A percentile compares a stretch with the other conserved stretches of the same genome.
Conservation (phyloP, 2,329 filamentous ascomycete genomes). For the Fusarium robinianum region DNA sequence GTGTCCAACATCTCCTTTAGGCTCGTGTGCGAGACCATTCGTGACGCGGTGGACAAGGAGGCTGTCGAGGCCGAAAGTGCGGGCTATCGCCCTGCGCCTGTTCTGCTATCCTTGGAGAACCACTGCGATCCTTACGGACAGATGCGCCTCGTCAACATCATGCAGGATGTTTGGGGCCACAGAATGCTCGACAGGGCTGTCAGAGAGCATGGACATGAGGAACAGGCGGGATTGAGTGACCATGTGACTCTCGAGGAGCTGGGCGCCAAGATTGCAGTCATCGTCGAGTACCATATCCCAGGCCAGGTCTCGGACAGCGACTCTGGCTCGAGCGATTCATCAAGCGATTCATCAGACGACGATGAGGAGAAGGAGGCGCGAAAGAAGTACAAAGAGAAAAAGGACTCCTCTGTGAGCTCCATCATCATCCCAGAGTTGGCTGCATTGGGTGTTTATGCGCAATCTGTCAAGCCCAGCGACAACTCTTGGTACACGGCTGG, state of each 20-base stretch:
- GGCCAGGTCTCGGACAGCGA: slow-evolving; percentile 52
- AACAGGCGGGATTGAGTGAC: slow-evolving; percentile 55
- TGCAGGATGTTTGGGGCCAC: slow-evolving; percentile 65
- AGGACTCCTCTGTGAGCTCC: slow-evolving; percentile 51
- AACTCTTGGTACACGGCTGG: slow-evolving; percentile 66
- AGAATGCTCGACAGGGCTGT: slow-evolving; percentile 62
- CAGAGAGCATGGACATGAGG: slow-evolving; percentile 58
- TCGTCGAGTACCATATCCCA: slow-evolving; percentile 68
- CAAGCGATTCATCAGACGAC: slow-evolving; percentile 47
- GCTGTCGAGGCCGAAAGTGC: slow-evolving; percentile 45
- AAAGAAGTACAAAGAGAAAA: slow-evolving; percentile 58
- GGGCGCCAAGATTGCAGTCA: slow-evolving; percentile 66
- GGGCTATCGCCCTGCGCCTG: slow-evolving; percentile 56
- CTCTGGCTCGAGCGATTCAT: slow-evolving; percentile 35
- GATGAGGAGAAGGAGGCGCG: slow-evolving; percentile 52
- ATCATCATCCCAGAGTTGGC: slow-evolving; percentile 68
- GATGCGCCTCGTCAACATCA: slow-evolving; percentile 64
- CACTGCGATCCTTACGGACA: slow-evolving; percentile 66
- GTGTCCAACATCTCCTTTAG: slow-evolving; percentile 69
- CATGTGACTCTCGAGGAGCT: slow-evolving; percentile 64
- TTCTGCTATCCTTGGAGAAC: slow-evolving; percentile 69
- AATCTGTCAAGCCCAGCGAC: slow-evolving; percentile 69
- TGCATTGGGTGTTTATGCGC: slow-evolving; percentile 69
- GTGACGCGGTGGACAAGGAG: slow-evolving; percentile 65
- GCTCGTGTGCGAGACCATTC: slow-evolving; percentile 66